phyloP scores from a whole-genome alignment of 2,329 filamentous ascomycete species.

The Xylariaceae sp. region DNA sequence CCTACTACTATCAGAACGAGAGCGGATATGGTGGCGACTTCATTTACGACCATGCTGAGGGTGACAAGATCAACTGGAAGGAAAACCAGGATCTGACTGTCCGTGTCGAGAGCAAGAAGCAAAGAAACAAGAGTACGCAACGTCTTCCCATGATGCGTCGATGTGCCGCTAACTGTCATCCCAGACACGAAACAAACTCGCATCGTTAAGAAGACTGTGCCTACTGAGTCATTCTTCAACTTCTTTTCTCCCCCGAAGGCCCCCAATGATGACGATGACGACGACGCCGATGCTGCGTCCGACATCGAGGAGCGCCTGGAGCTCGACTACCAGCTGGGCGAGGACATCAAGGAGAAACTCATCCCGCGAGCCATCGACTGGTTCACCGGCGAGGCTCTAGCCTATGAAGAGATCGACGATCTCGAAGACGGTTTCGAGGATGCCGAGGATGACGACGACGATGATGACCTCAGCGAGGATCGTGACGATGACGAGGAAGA shows the following conservation, averaged over 20 bases:
- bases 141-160: no score
- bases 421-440: constrained; percentile 80
- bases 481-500: constrained; percentile 72
- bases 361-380: constrained; percentile 98
- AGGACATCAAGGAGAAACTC: constrained; percentile 99
- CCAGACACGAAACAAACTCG: constrained; percentile 97
- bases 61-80: constrained; percentile 97
- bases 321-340: constrained; percentile 95
- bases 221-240: constrained; percentile 98
- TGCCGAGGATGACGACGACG: constrained; percentile 81
- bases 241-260: constrained; percentile 96
- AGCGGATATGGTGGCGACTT: constrained; percentile 98
- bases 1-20: constrained; percentile 98
- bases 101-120: constrained; percentile 97
- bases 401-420: constrained; percentile 84
- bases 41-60: constrained; percentile 98
- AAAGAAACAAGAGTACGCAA: constrained; percentile 98
- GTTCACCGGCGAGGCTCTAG: constrained; percentile 97
- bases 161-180: constrained; percentile 4
- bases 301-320: constrained; percentile 98
- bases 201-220: constrained; percentile 97
- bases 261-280: constrained; percentile 60
- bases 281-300: constrained; percentile 64
- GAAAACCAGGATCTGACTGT: constrained; percentile 87
- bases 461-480: constrained; percentile 79